phyloP scores from a whole-genome alignment of 2,329 filamentous ascomycete species.

The Colletotrichum shisoi region DNA sequence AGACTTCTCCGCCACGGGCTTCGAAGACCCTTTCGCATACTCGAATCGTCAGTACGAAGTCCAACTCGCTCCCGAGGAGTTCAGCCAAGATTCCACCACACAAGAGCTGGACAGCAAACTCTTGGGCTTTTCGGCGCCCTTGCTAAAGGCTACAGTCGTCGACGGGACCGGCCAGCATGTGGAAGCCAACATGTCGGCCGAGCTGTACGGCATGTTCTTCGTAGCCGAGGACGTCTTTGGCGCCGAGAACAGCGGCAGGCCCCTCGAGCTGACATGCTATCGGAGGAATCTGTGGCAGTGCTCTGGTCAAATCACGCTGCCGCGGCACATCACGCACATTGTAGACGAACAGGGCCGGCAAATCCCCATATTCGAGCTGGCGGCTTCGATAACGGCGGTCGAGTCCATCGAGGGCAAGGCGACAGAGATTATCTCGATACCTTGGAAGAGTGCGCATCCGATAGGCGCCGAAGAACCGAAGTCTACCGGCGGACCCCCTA shows the following conservation, averaged over 20 bases:
- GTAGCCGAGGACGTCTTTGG: conserved; percentile 82
- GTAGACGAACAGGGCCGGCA: conserved; percentile 78
- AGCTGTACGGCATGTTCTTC: conserved; percentile 89
- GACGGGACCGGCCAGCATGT: conserved; percentile 71
- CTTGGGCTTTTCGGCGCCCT: conserved; percentile 74
- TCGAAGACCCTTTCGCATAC: conserved; percentile 72
- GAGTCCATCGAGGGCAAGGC: conserved; percentile 92
- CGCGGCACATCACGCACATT: conserved; percentile 74
- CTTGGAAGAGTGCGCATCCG: conserved; percentile 83
- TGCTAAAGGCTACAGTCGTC: conserved; percentile 67
- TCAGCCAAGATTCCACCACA: conserved; percentile 59
- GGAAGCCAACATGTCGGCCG: conserved; percentile 70
- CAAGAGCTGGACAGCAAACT: conserved; percentile 73
- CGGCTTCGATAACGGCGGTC: conserved; percentile 81
- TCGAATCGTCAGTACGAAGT: conserved; percentile 59
- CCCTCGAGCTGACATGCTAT: conserved; percentile 90
- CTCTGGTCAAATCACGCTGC: conserved; percentile 83
- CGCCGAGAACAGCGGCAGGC: conserved; percentile 63
- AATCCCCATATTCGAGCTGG: conserved; percentile 77
- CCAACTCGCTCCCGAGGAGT: conserved; percentile 54
- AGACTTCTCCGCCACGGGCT: conserved; percentile 64
- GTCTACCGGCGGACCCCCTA: conserved; percentile 59
- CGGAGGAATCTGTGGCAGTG: conserved; percentile 95
- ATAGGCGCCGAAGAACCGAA: conserved; percentile 59
- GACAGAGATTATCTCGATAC: conserved; percentile 95